Percentiles rank a stretch among this genome's conserved stretches.
phyloP scores from a whole-genome alignment of 2,329 filamentous ascomycete genomes.

The Ceratocystis papillata region DNA sequence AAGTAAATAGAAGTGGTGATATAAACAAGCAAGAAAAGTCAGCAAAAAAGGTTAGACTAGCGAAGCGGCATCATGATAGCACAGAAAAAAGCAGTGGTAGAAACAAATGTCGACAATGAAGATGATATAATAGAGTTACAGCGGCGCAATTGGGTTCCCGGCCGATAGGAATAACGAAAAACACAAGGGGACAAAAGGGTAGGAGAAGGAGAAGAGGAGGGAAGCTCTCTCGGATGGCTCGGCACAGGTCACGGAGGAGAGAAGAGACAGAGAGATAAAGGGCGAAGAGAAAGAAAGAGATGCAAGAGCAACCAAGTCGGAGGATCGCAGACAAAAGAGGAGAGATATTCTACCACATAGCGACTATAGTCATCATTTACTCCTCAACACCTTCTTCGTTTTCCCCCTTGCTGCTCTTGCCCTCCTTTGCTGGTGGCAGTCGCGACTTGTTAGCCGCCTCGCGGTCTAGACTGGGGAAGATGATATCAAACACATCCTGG shows the following conservation, averaged over 20 bases:
- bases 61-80: background rate
- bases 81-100: background rate
- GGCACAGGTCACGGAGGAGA: background rate
- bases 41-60: background rate
- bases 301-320: too few species aligned
- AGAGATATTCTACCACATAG: background rate
- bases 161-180: constrained; percentile 17
- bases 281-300: constrained; percentile 5
- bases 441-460: constrained; percentile 56
- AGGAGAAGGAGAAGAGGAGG: constrained; percentile 22
- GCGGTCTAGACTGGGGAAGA: constrained; percentile 73
- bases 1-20: constrained; percentile 9
- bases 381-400: constrained; percentile 32
- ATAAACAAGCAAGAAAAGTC: background rate
- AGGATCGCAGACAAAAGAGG: too few species aligned
- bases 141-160: constrained; percentile 21
- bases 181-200: constrained; percentile 14
- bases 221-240: background rate
- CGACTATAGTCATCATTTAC: background rate
- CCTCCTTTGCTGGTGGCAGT: constrained; percentile 37
- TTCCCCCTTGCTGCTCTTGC: constrained; percentile 35
- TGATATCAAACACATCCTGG: constrained; percentile 77
- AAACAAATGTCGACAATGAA: constrained; percentile 13
- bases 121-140: constrained; percentile 21
- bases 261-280: constrained; percentile 18